These are phyloP conservation scores for Akanthomyces muscarius DNA, from an alignment of 2,329 filamentous ascomycete species.

Conservation along the genomic window DNA sequence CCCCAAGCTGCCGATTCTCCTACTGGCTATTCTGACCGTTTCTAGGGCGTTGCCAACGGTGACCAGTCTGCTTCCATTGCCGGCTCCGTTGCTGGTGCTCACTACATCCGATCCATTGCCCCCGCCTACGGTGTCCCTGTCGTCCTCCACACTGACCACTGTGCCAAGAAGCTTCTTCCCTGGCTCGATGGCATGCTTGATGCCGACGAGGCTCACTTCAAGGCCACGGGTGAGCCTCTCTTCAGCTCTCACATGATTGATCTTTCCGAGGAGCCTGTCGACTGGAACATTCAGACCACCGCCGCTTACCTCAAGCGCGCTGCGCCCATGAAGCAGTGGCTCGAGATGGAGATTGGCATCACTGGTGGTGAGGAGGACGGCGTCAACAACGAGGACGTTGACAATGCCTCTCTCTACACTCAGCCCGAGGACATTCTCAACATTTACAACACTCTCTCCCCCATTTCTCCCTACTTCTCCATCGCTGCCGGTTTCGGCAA, in stretches of 20 bases:
- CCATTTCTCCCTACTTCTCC: conserved; percentile 94
- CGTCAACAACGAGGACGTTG: conserved; percentile 96
- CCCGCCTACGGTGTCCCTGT: conserved; percentile 86
- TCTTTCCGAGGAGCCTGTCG: conserved; percentile 83
- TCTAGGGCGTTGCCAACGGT: conserved; percentile 68
- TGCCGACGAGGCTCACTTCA: conserved; percentile 92
- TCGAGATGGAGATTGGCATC: conserved; percentile 89
- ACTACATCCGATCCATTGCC: conserved; percentile 88
- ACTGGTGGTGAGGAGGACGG: conserved; percentile 97
- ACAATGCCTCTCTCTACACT: conserved; percentile 96
- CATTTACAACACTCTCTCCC: conserved; percentile 80
- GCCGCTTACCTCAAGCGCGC: conserved; percentile 90
- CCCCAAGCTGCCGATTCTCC: not conserved
- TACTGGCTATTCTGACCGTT: not conserved
- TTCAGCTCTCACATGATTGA: conserved; percentile 99
- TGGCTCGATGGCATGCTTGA: conserved; percentile 97
- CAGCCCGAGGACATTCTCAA: conserved; percentile 94
- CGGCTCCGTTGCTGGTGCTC: conserved; percentile 81
- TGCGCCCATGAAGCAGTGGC: conserved; percentile 96
- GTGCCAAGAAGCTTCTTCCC: conserved; percentile 97
- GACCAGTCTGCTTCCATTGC: conserved; percentile 85
- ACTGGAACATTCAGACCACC: conserved; percentile 89
- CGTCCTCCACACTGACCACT: conserved; percentile 95
- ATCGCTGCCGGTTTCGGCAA: conserved; percentile 98
- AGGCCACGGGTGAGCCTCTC: conserved; percentile 84